phyloP scores from a whole-genome alignment of 2,329 filamentous ascomycete species.

The Colletotrichum sidae region DNA sequence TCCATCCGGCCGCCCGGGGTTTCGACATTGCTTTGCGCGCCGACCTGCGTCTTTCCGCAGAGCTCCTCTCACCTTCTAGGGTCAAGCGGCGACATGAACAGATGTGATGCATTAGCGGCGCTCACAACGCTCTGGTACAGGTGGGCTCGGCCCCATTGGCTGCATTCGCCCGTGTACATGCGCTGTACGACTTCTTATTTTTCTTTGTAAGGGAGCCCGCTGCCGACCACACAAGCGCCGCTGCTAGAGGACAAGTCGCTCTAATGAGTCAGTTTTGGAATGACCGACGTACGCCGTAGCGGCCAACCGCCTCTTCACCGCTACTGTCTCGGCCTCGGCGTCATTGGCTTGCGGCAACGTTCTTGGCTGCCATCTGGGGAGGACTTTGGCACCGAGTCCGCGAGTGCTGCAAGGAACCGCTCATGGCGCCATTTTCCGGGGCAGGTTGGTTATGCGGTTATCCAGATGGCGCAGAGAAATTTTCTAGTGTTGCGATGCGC shows the following conservation, averaged over 20 bases:
- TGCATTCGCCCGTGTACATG: not conserved
- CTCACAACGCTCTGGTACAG: conserved; percentile 13
- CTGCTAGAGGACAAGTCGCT: conserved; percentile 26
- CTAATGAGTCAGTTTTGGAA: conserved; percentile 33
- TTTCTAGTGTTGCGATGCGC: too few species aligned
- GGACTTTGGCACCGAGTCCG: too few species aligned
- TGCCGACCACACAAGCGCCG: conserved; percentile 11
- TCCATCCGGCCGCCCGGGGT: too few species aligned
- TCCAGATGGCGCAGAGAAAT: too few species aligned
- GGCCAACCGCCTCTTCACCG: conserved; percentile 29
- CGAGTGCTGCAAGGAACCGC: too few species aligned
- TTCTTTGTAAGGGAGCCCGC: not conserved
- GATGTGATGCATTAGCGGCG: conserved; percentile 30
- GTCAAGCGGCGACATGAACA: conserved; percentile 18
- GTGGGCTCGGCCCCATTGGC: conserved; percentile 1
- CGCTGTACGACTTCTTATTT: conserved; percentile 4
- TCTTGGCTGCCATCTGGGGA: too few species aligned
- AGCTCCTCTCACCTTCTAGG: conserved; percentile 10
- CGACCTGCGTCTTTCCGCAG: too few species aligned
- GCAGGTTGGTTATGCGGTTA: too few species aligned
- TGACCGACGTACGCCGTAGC: conserved; percentile 13
- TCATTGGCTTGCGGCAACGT: conserved; percentile 24
- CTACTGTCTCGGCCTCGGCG: conserved; percentile 15
- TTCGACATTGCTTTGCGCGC: too few species aligned
- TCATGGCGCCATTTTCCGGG: too few species aligned